phyloP scores from a whole-genome alignment of 805 yeast genomes.

The Myxozyma monticola region DNA sequence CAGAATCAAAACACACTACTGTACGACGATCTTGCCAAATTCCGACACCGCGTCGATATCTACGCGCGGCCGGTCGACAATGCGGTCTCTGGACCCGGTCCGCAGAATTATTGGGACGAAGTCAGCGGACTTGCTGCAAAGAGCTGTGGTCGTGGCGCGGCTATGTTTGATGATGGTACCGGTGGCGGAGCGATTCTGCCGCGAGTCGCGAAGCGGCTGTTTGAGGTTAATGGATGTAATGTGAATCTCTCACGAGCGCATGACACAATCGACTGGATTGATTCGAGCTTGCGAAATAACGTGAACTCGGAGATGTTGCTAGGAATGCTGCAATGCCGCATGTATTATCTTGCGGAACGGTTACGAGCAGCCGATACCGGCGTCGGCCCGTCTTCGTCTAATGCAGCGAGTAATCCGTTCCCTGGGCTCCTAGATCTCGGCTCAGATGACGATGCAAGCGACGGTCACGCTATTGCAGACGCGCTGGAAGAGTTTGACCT shows the following conservation, averaged over 20 bases:
- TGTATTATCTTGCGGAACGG: constrained; percentile 12
- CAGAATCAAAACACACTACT: constrained; percentile 14
- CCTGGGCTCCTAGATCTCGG: not conserved
- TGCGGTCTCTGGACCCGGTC: not conserved
- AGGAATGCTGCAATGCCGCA: constrained; percentile 24
- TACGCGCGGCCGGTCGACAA: constrained; percentile 14
- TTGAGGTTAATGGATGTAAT: constrained; percentile 18
- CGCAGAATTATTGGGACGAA: constrained; percentile 23
- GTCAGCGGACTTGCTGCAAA: constrained; percentile 2
- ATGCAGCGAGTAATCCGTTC: not conserved
- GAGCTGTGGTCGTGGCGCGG: not conserved
- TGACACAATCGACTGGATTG: constrained; percentile 24
- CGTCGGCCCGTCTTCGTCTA: not conserved
- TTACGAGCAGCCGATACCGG: not conserved
- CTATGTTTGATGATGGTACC: not conserved
- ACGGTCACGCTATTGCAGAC: constrained; percentile 3
- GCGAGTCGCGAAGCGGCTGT: constrained; percentile 17
- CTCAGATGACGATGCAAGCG: constrained; percentile 3
- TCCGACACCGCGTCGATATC: constrained; percentile 18
- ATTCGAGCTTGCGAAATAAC: constrained; percentile 14
- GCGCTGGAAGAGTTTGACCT: constrained; percentile 4
- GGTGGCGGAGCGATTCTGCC: constrained; percentile 11
- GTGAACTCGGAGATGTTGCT: constrained; percentile 10
- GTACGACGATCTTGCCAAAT: constrained; percentile 24
- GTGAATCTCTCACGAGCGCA: constrained; percentile 6